These are phyloP conservation scores for Pichia sp. DNA, from an alignment of 1,139 yeast genomes.

Conservation along the genomic window DNA sequence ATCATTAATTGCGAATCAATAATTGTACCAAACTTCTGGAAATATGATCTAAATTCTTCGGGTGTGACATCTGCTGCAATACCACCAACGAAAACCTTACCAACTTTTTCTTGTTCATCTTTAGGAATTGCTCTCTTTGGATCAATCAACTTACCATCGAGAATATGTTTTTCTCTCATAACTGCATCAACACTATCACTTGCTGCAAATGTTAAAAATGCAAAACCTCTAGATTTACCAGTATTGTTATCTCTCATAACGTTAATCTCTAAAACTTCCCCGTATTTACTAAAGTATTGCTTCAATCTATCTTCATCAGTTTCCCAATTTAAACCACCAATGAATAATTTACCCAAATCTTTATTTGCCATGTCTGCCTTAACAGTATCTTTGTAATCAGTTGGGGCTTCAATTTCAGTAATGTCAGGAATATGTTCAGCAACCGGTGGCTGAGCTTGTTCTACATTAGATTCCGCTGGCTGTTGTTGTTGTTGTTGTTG, in stretches of 20 bases:
- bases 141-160: conserved; percentile 95
- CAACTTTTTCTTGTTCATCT: conserved; percentile 96
- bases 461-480: not conserved
- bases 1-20: conserved; percentile 97
- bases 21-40: conserved; percentile 85
- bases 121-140: conserved; percentile 98
- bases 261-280: conserved; percentile 83
- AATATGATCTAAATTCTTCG: conserved; percentile 80
- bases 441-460: conserved; percentile 11
- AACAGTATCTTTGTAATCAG: conserved; percentile 21
- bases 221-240: conserved; percentile 96
- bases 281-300: conserved; percentile 81
- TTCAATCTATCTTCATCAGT: conserved; percentile 83
- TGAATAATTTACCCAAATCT: conserved; percentile 81
- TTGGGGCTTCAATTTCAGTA: conserved; percentile 15
- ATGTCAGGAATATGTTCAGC: conserved; percentile 14
- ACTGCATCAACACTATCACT: conserved; percentile 83
- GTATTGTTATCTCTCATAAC: conserved; percentile 90
- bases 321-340: conserved; percentile 98
- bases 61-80: conserved; percentile 94
- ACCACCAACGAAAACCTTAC: conserved; percentile 97
- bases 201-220: conserved; percentile 82
- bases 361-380: conserved; percentile 31
- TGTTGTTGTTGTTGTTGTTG: conserved; percentile 16
- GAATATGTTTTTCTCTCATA: conserved; percentile 76